These are phyloP conservation scores for Phytopythium aichiense DNA, from an alignment of 352 stramenopile species.

Conservation along the genomic window DNA sequence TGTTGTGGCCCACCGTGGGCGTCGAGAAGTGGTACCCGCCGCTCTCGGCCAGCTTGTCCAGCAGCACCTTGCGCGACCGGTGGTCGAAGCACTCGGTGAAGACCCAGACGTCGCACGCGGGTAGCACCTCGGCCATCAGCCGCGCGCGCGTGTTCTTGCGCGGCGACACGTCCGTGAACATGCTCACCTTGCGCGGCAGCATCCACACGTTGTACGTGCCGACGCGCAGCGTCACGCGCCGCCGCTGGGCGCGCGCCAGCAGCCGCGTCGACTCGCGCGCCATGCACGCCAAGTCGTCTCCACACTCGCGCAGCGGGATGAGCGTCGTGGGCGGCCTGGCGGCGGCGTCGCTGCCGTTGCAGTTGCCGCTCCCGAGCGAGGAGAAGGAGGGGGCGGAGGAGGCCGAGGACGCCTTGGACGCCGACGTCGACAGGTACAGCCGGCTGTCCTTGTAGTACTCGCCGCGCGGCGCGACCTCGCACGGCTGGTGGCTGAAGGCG, in stretches of 20 bases:
- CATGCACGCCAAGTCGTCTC: slow-evolving; percentile 56
- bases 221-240: slow-evolving; percentile 48
- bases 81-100: slow-evolving; percentile 83
- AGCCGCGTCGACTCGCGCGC: slow-evolving; percentile 66
- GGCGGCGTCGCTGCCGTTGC: too few species aligned
- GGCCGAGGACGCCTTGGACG: slow-evolving; percentile 25
- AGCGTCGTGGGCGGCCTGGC: slow-evolving; percentile 31
- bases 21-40: slow-evolving; percentile 69
- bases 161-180: slow-evolving; percentile 60
- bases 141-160: slow-evolving; percentile 77
- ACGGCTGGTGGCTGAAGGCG: slow-evolving; percentile 46
- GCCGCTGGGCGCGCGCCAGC: slow-evolving; percentile 54
- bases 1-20: slow-evolving; percentile 72
- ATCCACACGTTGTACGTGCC: slow-evolving; percentile 86
- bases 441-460: slow-evolving; percentile 80
- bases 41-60: slow-evolving; percentile 52
- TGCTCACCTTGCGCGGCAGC: slow-evolving; percentile 73
- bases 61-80: slow-evolving; percentile 52
- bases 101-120: slow-evolving; percentile 65
- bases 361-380: not conserved
- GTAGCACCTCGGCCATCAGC: slow-evolving; percentile 63
- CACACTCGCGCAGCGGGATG: slow-evolving; percentile 61
- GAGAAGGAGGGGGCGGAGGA: slow-evolving; percentile 16
- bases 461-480: slow-evolving; percentile 48
- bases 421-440: slow-evolving; percentile 60